Evolutionary conservation across 306 rosid species (phyloP).

Genomic region (Vigna unguiculata): DNA sequence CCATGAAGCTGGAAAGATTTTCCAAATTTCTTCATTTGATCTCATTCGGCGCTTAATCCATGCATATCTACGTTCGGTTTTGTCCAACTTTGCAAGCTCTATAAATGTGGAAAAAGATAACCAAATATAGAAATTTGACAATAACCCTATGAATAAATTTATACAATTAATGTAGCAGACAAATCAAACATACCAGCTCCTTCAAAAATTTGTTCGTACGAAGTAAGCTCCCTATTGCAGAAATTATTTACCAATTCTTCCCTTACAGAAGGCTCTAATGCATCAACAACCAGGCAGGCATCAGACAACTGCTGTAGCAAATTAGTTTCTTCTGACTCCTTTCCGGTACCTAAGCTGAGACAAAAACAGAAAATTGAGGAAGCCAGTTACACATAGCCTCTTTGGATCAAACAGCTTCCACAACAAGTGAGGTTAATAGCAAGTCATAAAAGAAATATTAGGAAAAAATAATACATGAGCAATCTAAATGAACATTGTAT

Average conservation of each 20-base stretch:
- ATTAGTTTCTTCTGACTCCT: constrained; percentile 93
- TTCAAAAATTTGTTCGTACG: constrained; percentile 98
- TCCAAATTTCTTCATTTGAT: constrained; percentile 99
- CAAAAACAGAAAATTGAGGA: constrained; percentile 49
- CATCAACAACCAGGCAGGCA: constrained; percentile 98
- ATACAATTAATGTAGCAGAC: constrained; percentile 35
- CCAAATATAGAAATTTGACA: constrained; percentile 38
- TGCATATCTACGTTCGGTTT: constrained; percentile 97
- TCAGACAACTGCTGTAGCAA: constrained; percentile 92
- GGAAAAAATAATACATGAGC: background rate
- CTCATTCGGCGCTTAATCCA: constrained; percentile 99
- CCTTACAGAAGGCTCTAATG: constrained; percentile 96
- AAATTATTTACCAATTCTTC: constrained; percentile 97
- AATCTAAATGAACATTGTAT: constrained; percentile 15
- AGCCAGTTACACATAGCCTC: constrained; percentile 47
- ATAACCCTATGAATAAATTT: constrained; percentile 29
- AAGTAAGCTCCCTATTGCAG: constrained; percentile 94
- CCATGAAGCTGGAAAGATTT: constrained; percentile 91
- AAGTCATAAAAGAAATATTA: constrained; percentile 6
- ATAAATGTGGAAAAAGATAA: constrained; percentile 32
- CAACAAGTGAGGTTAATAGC: constrained; percentile 30
- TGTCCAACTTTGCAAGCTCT: constrained; percentile 97
- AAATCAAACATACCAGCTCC: constrained; percentile 85
- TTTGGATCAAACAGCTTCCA: constrained; percentile 10
- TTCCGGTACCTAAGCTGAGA: constrained; percentile 99